These are phyloP conservation scores for Mycosphaerelloides madeirae DNA, from an alignment of 2,329 filamentous ascomycete species.

Conservation along the genomic window DNA sequence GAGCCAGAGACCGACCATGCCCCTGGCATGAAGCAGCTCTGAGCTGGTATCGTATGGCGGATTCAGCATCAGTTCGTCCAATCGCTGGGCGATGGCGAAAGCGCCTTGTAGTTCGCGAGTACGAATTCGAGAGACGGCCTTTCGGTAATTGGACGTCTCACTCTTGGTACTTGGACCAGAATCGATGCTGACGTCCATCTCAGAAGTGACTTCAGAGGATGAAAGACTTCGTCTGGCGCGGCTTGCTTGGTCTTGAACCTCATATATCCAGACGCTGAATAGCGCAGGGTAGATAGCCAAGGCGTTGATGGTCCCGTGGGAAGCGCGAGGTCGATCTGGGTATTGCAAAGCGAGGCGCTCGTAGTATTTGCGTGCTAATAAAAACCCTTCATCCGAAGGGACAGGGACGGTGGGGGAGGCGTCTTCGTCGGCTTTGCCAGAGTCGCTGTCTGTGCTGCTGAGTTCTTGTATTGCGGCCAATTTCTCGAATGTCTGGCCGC, in stretches of 20 bases:
- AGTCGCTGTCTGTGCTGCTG: conserved; percentile 5
- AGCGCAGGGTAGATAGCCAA: conserved; percentile 77
- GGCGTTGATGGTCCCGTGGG: conserved; percentile 55
- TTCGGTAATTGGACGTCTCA: conserved; percentile 28
- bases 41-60: conserved; percentile 65
- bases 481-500: conserved; percentile 17
- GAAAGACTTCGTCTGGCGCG: conserved; percentile 30
- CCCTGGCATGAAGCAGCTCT: conserved; percentile 65
- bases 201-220: conserved; percentile 12
- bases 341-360: conserved; percentile 72
- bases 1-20: conserved; percentile 69
- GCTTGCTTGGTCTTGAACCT: conserved; percentile 58
- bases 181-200: neutral
- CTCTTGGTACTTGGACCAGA: neutral
- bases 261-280: conserved; percentile 76
- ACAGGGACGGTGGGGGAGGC: conserved; percentile 2
- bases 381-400: conserved; percentile 44
- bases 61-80: conserved; percentile 66
- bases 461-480: neutral
- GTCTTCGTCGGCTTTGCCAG: conserved; percentile 2
- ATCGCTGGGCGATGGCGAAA: conserved; percentile 58
- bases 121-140: conserved; percentile 4
- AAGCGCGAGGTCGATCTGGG: conserved; percentile 61
- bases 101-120: conserved; percentile 52
- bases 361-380: conserved; percentile 64